phyloP scores from a whole-genome alignment of 2,329 filamentous ascomycete species.

The Colletotrichum sp. region DNA sequence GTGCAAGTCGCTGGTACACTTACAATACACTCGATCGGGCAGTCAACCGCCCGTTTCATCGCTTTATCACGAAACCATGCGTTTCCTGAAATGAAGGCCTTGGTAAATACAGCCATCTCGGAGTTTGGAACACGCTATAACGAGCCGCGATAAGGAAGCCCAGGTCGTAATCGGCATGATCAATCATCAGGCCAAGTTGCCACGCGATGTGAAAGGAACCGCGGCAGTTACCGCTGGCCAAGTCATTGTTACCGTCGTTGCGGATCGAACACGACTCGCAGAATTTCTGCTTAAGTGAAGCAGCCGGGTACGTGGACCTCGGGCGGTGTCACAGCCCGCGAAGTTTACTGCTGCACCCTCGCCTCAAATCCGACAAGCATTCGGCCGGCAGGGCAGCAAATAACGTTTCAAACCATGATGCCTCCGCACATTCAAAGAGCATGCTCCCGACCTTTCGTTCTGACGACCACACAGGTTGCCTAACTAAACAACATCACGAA shows the following conservation, averaged over 20 bases:
- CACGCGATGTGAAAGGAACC: neutral
- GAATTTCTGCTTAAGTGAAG: neutral
- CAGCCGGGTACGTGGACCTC: neutral
- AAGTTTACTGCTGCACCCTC: neutral
- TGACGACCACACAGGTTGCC: fast-evolving
- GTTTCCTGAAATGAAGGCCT: neutral
- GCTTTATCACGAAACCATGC: neutral
- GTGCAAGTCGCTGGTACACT: neutral
- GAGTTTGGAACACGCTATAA: neutral
- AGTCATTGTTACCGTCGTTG: neutral
- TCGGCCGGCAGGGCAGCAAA: neutral
- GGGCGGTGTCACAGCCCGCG: neutral
- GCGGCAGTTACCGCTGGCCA: neutral
- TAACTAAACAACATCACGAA: neutral
- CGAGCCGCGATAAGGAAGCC: neutral
- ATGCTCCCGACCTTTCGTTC: neutral
- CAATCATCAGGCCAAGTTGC: neutral
- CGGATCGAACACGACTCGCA: neutral
- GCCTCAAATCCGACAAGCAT: neutral
- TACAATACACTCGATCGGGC: neutral
- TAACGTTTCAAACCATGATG: neutral
- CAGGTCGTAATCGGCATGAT: neutral
- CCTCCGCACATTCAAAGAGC: neutral
- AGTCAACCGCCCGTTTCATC: neutral
- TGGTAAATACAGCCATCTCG: fast-evolving